These are phyloP conservation scores for Cicer cuneatum DNA, from an alignment of 306 rosid genomes.

Conservation along the genomic window DNA sequence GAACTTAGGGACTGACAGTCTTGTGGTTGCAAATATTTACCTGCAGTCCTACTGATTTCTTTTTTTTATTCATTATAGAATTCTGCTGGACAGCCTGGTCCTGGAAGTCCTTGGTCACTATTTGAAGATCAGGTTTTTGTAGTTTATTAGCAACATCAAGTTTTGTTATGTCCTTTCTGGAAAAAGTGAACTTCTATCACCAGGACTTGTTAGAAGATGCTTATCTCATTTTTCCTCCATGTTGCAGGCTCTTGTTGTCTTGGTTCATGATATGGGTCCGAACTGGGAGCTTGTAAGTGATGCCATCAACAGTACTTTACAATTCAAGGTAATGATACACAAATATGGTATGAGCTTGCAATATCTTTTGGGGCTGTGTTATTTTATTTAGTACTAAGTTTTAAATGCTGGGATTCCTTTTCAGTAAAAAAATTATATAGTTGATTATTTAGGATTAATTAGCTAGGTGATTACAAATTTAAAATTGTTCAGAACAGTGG, in stretches of 20 bases:
- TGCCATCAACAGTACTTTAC: constrained; percentile 87
- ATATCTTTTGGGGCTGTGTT: constrained; percentile 14
- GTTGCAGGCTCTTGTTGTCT: constrained; percentile 91
- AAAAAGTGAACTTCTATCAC: constrained; percentile 23
- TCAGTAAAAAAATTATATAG: background rate
- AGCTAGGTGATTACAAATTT: constrained; percentile 14
- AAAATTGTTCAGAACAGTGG: background rate
- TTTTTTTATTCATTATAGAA: constrained; percentile 53
- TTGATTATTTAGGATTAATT: background rate
- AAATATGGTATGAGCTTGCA: background rate
- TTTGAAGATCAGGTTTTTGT: constrained; percentile 93
- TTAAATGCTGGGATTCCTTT: background rate
- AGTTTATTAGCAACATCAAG: constrained; percentile 3
- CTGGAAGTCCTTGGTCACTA: constrained; percentile 90
- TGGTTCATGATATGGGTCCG: constrained; percentile 99
- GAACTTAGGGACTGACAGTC: constrained; percentile 27
- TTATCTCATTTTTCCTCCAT: constrained; percentile 31
- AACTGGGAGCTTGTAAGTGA: constrained; percentile 99
- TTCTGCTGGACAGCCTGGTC: constrained; percentile 75
- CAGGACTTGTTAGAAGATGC: constrained; percentile 18
- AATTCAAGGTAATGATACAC: constrained; percentile 70
- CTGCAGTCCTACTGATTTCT: constrained; percentile 23
- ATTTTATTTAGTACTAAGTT: constrained; percentile 19
- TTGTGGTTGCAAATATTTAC: constrained; percentile 31
- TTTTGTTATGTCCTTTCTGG: constrained; percentile 15